A percentile compares a stretch with the other conserved stretches of the same genome.
These are phyloP conservation scores for Kwoniella botswanensis DNA, from an alignment of 768 basidiomycete genomes.

Conservation along the genomic window DNA sequence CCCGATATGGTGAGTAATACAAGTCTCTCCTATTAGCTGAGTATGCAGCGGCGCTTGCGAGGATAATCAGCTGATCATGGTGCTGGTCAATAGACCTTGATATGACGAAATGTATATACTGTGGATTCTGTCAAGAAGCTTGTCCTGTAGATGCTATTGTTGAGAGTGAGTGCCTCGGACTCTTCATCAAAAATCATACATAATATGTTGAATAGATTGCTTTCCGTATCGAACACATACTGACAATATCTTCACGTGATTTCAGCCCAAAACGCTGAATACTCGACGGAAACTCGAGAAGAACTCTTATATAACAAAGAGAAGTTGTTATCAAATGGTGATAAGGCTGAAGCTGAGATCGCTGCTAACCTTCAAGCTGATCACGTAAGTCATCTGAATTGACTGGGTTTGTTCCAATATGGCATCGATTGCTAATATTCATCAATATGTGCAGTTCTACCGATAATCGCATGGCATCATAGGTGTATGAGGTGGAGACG, in stretches of 20 bases:
- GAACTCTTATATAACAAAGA: constrained; percentile 99
- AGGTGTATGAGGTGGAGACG: too few species aligned
- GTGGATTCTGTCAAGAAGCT: constrained; percentile 99
- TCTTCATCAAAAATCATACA: neutral
- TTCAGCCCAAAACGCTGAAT: constrained; percentile 94
- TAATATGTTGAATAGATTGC: too few species aligned
- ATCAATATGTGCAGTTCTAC: neutral
- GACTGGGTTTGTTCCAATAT: neutral
- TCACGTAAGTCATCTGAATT: constrained; percentile 51
- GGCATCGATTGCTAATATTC: neutral
- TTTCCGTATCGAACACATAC: too few species aligned
- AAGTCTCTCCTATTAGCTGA: too few species aligned
- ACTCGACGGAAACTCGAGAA: constrained; percentile 95
- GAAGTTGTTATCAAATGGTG: constrained; percentile 94
- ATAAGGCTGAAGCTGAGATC: constrained; percentile 95
- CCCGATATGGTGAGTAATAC: constrained; percentile 79
- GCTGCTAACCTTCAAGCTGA: constrained; percentile 74
- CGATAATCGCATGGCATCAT: neutral
- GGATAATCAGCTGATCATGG: neutral
- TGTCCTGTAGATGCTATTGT: constrained; percentile 99
- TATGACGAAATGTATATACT: constrained; percentile 99
- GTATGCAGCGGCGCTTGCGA: neutral
- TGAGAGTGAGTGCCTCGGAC: constrained; percentile 71
- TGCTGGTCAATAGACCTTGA: constrained; percentile 74
- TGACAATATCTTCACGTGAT: neutral